These are phyloP conservation scores for Epichloe aotearoae DNA, from an alignment of 2,329 filamentous ascomycete species.

Conservation along the genomic window DNA sequence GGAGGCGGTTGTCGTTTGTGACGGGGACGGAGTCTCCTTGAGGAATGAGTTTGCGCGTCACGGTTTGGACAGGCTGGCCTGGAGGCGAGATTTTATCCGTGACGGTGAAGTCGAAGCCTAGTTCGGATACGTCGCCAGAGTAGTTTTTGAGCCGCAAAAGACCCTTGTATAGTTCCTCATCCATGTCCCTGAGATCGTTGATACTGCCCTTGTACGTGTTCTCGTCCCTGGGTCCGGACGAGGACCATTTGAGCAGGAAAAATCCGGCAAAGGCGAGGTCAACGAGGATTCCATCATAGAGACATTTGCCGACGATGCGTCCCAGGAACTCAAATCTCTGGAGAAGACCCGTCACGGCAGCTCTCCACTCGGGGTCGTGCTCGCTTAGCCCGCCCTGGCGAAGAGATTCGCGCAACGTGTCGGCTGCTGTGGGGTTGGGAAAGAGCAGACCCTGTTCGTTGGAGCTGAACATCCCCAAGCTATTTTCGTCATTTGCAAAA, in stretches of 20 bases:
- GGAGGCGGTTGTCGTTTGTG: constrained; percentile 79
- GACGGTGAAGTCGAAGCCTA: constrained; percentile 80
- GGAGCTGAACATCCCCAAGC: constrained; percentile 55
- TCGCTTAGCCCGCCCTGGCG: constrained; percentile 38
- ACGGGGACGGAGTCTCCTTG: constrained; percentile 66
- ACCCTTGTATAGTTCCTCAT: constrained; percentile 81
- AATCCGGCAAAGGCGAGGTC: constrained; percentile 90
- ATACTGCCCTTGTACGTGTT: constrained; percentile 80
- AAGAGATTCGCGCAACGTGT: constrained; percentile 50
- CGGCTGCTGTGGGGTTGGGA: constrained; percentile 68
- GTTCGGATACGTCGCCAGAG: constrained; percentile 53
- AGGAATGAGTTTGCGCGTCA: constrained; percentile 63
- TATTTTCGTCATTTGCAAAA: constrained; percentile 43
- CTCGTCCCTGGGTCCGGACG: constrained; percentile 50
- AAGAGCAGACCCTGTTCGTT: constrained; percentile 82
- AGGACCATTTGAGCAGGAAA: constrained; percentile 90
- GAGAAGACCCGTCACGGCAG: constrained; percentile 46
- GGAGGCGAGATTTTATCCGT: constrained; percentile 49
- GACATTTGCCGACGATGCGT: constrained; percentile 84
- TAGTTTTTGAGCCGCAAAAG: constrained; percentile 77
- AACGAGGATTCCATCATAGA: constrained; percentile 93
- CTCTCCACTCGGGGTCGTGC: constrained; percentile 41
- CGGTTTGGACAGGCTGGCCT: constrained; percentile 38
- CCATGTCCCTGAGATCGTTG: constrained; percentile 86
- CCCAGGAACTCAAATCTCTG: constrained; percentile 82